Base-by-base conservation (phyloP, 768 basidiomycete genomes). In the Pisolithus orientalis region DNA sequence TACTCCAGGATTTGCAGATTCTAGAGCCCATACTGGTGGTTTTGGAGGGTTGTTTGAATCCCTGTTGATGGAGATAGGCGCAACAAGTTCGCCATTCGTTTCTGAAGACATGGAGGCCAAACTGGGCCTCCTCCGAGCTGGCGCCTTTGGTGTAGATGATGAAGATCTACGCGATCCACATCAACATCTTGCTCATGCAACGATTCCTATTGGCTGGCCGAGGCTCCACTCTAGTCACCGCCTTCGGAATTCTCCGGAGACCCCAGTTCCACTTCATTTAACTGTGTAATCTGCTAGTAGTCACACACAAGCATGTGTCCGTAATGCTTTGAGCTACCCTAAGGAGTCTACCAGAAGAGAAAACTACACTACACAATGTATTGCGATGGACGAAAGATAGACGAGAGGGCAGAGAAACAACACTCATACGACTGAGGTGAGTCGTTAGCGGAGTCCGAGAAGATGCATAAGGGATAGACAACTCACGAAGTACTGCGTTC, bases 401-500 rank as follows among this genome's bases (percentile, higher is more conserved):
- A 27, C 13, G 9, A 39, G 13, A 21, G 25, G 6, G 8, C 14
- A 11, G 28, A 39, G 6, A 40, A 42, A 25, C 6, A 14, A 50
- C 7, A 21, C 39, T 42, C 60, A 70, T 49, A 68, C 65, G 51
- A 68, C 67, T 69, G 50, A 44, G 44, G 51, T 39, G 9, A 6
- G 25, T 6, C 8, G 31, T 65, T 6, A 61, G 53, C 25, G 43
- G 34, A 32, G 39, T 25, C 9, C 45, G 21, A 8, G 9, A 16
- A 2, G 7, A 13, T 8, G 27, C 14, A 5, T 24, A 25, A 10
- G 27, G n/a, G 6, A 1, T 4, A 42, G 4, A 29, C 50, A 32
- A 82, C 90, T 56, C 67, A 93, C 90, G 81, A 47, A 96, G 82
- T 43, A 96, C 89, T 48, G 94, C 88, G 67, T 96, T 96, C 66